Evolutionary conservation across 768 basidiomycete genomes (phyloP), one percentile per base, ranked within the genome.

Genomic region (Pisolithus marmoratus): DNA sequence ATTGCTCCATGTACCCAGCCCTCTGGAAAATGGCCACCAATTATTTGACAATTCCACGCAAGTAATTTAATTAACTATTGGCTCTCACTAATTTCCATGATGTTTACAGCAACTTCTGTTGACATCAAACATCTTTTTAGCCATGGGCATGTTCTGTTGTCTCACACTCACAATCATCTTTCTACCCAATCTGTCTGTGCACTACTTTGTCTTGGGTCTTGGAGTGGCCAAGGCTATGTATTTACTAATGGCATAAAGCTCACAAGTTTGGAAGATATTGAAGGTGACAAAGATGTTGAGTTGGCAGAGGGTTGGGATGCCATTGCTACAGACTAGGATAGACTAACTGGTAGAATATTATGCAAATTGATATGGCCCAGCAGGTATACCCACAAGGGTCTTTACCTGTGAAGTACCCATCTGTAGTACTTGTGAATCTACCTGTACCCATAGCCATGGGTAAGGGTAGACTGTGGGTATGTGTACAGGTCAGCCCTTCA

Each of bases 181-280:
- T 63, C 62, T 8, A 58, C 48, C 3, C 51, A 60, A 50, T 60
- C 64, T 0, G 69, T 63, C 3, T 55, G 66, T 4, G 63, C 68
- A 0, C 56, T 67, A 3, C 36, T 72, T 26, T 73, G 71, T 53
- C 58, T 72, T 2, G 62, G 66, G 5, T 26, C 23, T 1, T 73
- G 71, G 71, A 65, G 62, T 49, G 19, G n/a, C n/a, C n/a, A n/a
- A n/a, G n/a, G n/a, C n/a, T n/a, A n/a, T n/a, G n/a, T n/a, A n/a
- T n/a, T n/a, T n/a, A n/a, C n/a, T n/a, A n/a, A n/a, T n/a, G n/a
- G n/a, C n/a, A n/a, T n/a, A n/a, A 45, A 40, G 6, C 59, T 63
- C n/a, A 24, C 59, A 15, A 27, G 22, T 19, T 38, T 46, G 20
- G 36, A 23, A 24, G 52, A 53, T 29, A 38, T 44, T 41, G 46